phyloP scores from a whole-genome alignment of 2,329 filamentous ascomycete species.

The Graphilbum ipis-grandicollis region DNA sequence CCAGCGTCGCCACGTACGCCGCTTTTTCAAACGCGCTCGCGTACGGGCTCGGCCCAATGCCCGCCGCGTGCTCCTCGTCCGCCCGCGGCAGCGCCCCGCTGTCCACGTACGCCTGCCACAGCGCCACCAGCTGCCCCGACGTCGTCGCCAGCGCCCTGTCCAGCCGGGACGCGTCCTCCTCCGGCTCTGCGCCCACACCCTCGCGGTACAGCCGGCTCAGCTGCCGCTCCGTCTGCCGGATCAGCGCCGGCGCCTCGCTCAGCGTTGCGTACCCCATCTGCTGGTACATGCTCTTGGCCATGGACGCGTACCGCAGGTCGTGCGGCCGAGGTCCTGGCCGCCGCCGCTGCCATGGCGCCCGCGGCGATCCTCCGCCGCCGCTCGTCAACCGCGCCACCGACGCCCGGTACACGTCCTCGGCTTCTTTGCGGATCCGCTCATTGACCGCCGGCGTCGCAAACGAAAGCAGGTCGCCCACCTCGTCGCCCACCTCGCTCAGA shows the following conservation, averaged over 20 bases:
- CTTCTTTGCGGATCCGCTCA: conserved; percentile 33
- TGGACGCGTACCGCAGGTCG: conserved; percentile 37
- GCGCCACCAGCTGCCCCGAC: conserved; percentile 29
- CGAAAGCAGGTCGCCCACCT: conserved; percentile 34
- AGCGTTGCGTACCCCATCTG: conserved; percentile 40
- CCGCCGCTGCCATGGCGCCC: neutral
- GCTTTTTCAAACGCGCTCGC: conserved; percentile 56
- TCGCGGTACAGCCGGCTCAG: conserved; percentile 48
- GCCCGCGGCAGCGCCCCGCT: conserved; percentile 21
- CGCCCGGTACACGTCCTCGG: conserved; percentile 36
- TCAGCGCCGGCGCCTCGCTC: conserved; percentile 51
- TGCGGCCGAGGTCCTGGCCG: neutral
- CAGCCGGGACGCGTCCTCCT: conserved; percentile 37
- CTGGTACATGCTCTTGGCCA: conserved; percentile 55
- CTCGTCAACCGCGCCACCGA: conserved; percentile 23
- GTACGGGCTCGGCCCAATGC: conserved; percentile 47
- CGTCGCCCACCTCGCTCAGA: conserved; percentile 27
- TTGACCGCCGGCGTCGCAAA: conserved; percentile 34
- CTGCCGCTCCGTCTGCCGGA: conserved; percentile 59
- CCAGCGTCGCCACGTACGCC: conserved; percentile 57
- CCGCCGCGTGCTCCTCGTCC: conserved; percentile 27
- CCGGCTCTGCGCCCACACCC: conserved; percentile 35
- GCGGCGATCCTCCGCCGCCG: neutral
- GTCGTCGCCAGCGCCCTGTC: conserved; percentile 37
- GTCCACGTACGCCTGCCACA: conserved; percentile 39